Evolutionary conservation across 345 rosid genomes (phyloP).

Genomic region (Brassica juncea): DNA sequence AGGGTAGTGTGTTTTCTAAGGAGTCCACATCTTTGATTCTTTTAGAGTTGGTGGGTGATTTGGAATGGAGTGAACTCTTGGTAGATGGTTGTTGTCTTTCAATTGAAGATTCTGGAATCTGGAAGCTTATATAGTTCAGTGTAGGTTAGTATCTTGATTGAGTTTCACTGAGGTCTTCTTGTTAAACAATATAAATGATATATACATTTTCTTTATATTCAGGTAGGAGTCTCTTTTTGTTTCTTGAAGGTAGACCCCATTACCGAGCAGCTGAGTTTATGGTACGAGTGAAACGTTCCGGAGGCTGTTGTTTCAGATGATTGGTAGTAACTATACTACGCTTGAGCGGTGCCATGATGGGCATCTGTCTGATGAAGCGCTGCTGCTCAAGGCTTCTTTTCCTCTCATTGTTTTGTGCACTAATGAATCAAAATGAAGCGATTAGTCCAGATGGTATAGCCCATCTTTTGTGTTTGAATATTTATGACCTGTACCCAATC

Average conservation of each 20-base stretch:
- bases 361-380: slow-evolving; percentile 54
- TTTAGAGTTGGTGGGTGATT: neutral
- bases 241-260: slow-evolving; percentile 22
- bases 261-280: slow-evolving; percentile 46
- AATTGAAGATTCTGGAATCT: neutral
- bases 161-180: neutral
- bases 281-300: slow-evolving; percentile 42
- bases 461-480: slow-evolving; percentile 48
- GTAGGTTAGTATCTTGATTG: neutral
- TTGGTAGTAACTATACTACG: slow-evolving; percentile 55
- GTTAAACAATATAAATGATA: neutral
- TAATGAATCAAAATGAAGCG: slow-evolving; percentile 47
- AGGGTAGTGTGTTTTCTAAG: neutral
- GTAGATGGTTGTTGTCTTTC: neutral
- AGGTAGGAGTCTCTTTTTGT: slow-evolving; percentile 36
- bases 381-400: slow-evolving; percentile 57
- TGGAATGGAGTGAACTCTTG: neutral
- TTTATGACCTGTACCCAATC: slow-evolving; percentile 15
- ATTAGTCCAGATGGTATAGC: slow-evolving; percentile 39
- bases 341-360: slow-evolving; percentile 77
- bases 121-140: neutral
- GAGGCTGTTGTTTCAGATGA: slow-evolving; percentile 72
- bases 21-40: neutral
- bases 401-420: slow-evolving; percentile 49
- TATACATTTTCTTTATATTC: slow-evolving; percentile 14